Conservation (phyloP, 257 asterid genomes). For the Solanum dulcamara region DNA sequence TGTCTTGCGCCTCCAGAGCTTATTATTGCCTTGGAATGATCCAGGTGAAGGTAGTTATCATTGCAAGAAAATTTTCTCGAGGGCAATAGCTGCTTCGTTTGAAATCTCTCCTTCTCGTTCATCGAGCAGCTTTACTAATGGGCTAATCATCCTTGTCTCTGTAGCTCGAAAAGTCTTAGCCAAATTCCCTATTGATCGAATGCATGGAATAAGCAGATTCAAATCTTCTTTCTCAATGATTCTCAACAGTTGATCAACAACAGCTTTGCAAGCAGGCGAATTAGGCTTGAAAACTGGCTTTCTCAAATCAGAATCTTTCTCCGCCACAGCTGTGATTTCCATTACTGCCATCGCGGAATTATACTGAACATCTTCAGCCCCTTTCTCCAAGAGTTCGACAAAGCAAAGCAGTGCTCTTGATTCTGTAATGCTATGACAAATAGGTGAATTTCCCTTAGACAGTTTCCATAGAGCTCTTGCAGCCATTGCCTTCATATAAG, state of each 20-base stretch:
- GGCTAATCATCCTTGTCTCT: conserved; percentile 32
- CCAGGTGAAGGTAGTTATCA: conserved; percentile 28
- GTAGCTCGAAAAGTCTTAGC: conserved; percentile 34
- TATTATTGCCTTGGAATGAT: conserved; percentile 31
- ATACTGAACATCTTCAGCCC: conserved; percentile 47
- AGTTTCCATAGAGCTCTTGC: conserved; percentile 81
- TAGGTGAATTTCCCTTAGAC: conserved; percentile 50
- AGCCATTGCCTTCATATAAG: conserved; percentile 68
- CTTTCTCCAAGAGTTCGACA: conserved; percentile 63
- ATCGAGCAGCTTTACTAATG: conserved; percentile 26
- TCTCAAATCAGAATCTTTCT: conserved; percentile 26
- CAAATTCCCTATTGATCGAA: conserved; percentile 28
- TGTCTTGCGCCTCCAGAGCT: conserved; percentile 29
- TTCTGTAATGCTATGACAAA: conserved; percentile 75
- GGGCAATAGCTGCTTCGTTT: conserved; percentile 27
- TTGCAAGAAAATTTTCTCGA: conserved; percentile 32
- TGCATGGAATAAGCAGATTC: conserved; percentile 25
- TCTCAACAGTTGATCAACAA: conserved; percentile 22
- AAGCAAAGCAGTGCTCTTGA: conserved; percentile 67
- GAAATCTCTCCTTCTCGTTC: conserved; percentile 20
- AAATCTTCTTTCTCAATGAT: conserved; percentile 18
- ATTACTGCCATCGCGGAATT: conserved; percentile 72
- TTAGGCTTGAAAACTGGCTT: conserved; percentile 37
- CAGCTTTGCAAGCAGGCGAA: conserved; percentile 35
- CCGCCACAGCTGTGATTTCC: conserved; percentile 39